phyloP scores from a whole-genome alignment of 257 asterid genomes.

The Lycium ferocissimum region DNA sequence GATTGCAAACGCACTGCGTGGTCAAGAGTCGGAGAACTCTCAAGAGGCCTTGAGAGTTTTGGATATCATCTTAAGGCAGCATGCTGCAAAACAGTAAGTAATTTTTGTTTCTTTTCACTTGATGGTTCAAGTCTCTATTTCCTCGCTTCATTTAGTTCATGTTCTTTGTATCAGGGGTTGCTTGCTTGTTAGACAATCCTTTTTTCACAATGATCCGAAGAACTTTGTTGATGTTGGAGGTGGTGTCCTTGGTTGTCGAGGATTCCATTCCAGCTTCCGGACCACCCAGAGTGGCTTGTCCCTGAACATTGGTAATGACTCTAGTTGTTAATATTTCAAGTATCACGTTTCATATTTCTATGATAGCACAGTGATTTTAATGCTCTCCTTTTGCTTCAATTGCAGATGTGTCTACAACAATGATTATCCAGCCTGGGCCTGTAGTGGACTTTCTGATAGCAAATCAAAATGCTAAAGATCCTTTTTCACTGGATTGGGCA shows the following conservation, averaged over 20 bases:
- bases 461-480: conserved; percentile 79
- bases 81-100: conserved; percentile 93
- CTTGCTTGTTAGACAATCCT: conserved; percentile 81
- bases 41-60: conserved; percentile 81
- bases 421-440: conserved; percentile 85
- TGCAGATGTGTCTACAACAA: conserved; percentile 87
- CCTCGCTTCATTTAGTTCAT: not conserved
- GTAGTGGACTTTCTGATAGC: conserved; percentile 72
- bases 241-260: conserved; percentile 89
- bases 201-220: conserved; percentile 72
- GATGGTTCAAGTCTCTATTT: not conserved
- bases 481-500: conserved; percentile 76
- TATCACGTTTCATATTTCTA: not conserved
- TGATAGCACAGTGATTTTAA: not conserved
- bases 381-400: not conserved
- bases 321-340: not conserved
- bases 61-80: conserved; percentile 91
- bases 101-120: not conserved
- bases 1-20: conserved; percentile 82
- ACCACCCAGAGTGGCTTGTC: conserved; percentile 88
- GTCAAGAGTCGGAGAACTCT: conserved; percentile 88
- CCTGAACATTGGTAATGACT: conserved; percentile 70
- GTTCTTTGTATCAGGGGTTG: conserved; percentile 70
- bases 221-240: conserved; percentile 85
- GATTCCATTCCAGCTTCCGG: conserved; percentile 88